These are phyloP conservation scores for Pseudogymnoascus destructans DNA, from an alignment of 2,329 filamentous ascomycete genomes.

Conservation along the genomic window DNA sequence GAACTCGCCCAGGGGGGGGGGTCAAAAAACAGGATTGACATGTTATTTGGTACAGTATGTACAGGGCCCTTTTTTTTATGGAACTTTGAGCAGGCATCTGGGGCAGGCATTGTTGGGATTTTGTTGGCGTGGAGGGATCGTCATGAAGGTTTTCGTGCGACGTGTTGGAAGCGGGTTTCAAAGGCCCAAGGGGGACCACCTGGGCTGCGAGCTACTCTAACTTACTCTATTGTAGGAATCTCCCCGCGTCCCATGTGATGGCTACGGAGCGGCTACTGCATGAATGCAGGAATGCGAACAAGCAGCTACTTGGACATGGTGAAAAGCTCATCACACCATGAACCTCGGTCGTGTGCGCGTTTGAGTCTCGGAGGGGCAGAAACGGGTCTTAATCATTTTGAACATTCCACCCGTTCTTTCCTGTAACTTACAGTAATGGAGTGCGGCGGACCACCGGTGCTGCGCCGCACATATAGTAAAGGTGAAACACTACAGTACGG, in stretches of 20 bases:
- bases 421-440: neutral
- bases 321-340: neutral
- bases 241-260: neutral
- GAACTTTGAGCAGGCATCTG: neutral
- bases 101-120: neutral
- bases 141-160: slow-evolving; percentile 7
- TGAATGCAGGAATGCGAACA: neutral
- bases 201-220: neutral
- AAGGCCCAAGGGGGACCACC: neutral
- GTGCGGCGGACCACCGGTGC: too few species aligned
- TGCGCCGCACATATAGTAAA: too few species aligned
- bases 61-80: neutral
- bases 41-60: neutral
- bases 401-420: neutral
- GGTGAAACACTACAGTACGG: too few species aligned
- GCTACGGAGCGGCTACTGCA: neutral
- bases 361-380: neutral
- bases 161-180: slow-evolving; percentile 4
- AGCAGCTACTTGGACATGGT: neutral
- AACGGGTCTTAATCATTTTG: neutral
- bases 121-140: neutral
- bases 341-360: neutral
- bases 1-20: neutral
- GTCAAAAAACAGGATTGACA: neutral
- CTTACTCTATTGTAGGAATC: neutral